phyloP scores from a whole-genome alignment of 495 filamentous ascomycete genomes.

The Penicillium malachiteum region DNA sequence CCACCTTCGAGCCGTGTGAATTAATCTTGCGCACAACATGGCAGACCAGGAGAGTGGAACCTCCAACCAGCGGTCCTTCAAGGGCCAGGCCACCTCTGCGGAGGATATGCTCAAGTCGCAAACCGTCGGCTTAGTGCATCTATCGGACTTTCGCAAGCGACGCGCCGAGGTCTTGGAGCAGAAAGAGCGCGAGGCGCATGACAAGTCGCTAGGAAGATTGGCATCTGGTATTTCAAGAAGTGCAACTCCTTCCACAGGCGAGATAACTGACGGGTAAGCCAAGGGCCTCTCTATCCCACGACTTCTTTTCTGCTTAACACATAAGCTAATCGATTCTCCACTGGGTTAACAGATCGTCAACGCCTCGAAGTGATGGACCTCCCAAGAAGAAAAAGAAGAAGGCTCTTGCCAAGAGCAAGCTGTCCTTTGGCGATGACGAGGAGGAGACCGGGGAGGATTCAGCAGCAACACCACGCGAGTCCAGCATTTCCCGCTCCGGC shows the following conservation, averaged over 20 bases:
- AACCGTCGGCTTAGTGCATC: slow-evolving; percentile 88
- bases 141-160: slow-evolving; percentile 94
- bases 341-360: slow-evolving; percentile 38
- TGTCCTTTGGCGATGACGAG: slow-evolving; percentile 67
- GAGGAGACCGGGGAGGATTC: slow-evolving; percentile 40
- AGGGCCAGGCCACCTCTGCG: slow-evolving; percentile 73
- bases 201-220: slow-evolving; percentile 52
- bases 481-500: slow-evolving; percentile 35
- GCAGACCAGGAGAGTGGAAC: slow-evolving; percentile 37
- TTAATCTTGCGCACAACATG: slow-evolving; percentile 23
- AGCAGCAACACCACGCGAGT: slow-evolving; percentile 34
- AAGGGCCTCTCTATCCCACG: slow-evolving; percentile 15
- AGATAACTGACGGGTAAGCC: slow-evolving; percentile 52
- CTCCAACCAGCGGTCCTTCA: slow-evolving; percentile 60
- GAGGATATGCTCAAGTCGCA: slow-evolving; percentile 89
- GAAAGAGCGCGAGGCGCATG: slow-evolving; percentile 78
- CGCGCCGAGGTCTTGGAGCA: slow-evolving; percentile 92
- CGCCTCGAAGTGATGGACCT: slow-evolving; percentile 43
- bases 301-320: background rate
- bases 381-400: slow-evolving; percentile 70
- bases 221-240: slow-evolving; percentile 49
- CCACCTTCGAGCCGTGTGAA: background rate
- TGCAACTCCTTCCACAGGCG: slow-evolving; percentile 53
- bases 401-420: slow-evolving; percentile 57
- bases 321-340: slow-evolving; percentile 29